These are phyloP conservation scores for Tilletiaria anomala DNA, from an alignment of 1,284 basidiomycete species.

Conservation along the genomic window DNA sequence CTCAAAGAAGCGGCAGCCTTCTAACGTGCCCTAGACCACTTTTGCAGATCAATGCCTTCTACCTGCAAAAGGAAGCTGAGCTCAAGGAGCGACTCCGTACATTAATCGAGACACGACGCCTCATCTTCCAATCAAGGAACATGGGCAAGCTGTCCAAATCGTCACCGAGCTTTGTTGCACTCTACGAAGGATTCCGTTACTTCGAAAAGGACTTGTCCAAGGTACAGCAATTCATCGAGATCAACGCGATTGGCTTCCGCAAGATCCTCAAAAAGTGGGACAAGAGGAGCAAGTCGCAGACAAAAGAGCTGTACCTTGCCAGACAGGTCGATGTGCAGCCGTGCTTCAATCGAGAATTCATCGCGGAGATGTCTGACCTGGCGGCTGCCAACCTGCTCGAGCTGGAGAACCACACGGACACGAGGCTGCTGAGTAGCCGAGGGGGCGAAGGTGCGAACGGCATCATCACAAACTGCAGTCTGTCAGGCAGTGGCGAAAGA, in stretches of 20 bases:
- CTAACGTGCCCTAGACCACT: not conserved
- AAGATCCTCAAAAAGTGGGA: constrained; percentile 99
- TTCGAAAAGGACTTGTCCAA: constrained; percentile 93
- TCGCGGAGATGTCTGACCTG: constrained; percentile 85
- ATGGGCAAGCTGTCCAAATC: constrained; percentile 25
- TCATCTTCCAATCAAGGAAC: constrained; percentile 15
- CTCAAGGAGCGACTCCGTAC: constrained; percentile 76
- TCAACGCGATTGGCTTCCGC: constrained; percentile 91
- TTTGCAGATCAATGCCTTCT: constrained; percentile 93
- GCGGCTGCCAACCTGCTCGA: constrained; percentile 86
- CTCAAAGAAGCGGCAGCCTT: not conserved
- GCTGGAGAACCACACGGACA: constrained; percentile 55
- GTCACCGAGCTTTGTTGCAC: constrained; percentile 43
- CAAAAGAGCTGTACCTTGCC: constrained; percentile 88
- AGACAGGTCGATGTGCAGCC: constrained; percentile 94
- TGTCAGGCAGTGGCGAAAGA: constrained; percentile 3
- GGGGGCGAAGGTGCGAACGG: too few relatives aligned
- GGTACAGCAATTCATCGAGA: constrained; percentile 82
- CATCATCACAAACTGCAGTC: not conserved
- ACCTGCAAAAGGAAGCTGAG: constrained; percentile 93
- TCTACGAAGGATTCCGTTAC: constrained; percentile 88
- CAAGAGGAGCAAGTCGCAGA: constrained; percentile 83
- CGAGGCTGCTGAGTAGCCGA: not conserved
- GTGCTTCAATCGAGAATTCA: constrained; percentile 71
- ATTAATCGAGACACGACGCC: constrained; percentile 75